These are phyloP conservation scores for Dactylella cylindrospora DNA, from an alignment of 2,329 filamentous ascomycete species.

Conservation along the genomic window DNA sequence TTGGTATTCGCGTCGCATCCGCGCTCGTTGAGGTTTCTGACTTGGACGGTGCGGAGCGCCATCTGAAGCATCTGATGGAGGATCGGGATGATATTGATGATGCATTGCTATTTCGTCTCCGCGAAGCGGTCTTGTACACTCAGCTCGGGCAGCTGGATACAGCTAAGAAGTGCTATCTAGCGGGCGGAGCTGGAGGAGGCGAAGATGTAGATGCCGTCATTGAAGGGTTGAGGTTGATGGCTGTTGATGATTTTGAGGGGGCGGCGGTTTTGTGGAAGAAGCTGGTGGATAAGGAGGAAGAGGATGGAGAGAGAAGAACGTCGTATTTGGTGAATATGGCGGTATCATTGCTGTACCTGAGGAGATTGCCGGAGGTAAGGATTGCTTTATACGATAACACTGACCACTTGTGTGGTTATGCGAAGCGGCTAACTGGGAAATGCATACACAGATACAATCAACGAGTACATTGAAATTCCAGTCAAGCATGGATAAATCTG, in stretches of 20 bases:
- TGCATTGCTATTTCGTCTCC: constrained; percentile 23
- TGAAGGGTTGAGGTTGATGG: constrained; percentile 33
- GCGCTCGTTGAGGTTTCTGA: constrained; percentile 86
- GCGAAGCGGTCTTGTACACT: constrained; percentile 33
- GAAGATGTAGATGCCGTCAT: constrained; percentile 38
- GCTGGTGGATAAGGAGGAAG: constrained; percentile 21
- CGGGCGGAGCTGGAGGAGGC: constrained; percentile 16
- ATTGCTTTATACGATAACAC: too few species aligned
- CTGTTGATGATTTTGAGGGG: constrained; percentile 34
- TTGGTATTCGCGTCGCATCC: constrained; percentile 68
- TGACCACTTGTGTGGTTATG: too few species aligned
- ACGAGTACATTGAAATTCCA: constrained; percentile 31
- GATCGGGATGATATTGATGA: constrained; percentile 29
- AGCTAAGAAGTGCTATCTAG: constrained; percentile 39
- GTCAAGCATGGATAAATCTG: constrained; percentile 31
- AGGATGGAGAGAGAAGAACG: constrained; percentile 12
- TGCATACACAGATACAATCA: constrained; percentile 23
- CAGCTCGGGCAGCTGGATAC: constrained; percentile 40
- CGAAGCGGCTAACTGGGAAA: not conserved
- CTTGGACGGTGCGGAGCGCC: constrained; percentile 72
- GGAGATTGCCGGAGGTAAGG: constrained; percentile 32
- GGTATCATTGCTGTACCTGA: constrained; percentile 28
- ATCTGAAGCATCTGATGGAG: constrained; percentile 64
- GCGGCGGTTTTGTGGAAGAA: constrained; percentile 38
- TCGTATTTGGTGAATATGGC: constrained; percentile 38